Conservation (phyloP, 1,284 basidiomycete genomes). For the Athelia psychrophila region DNA sequence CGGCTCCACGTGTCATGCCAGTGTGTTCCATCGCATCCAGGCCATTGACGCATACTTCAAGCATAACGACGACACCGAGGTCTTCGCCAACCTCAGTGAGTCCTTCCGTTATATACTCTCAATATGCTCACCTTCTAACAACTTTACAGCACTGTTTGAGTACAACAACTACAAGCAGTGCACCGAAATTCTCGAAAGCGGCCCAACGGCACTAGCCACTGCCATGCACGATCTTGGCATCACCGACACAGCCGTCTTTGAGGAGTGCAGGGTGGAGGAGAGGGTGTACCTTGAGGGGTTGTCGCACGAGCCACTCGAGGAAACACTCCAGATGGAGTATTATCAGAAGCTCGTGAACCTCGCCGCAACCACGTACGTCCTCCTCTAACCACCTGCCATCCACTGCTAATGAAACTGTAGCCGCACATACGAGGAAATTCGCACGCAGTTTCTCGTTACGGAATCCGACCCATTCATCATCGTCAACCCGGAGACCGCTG, state of each 20-base stretch:
- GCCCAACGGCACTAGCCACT: background rate
- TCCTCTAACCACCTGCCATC: too few relatives aligned
- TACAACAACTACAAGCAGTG: constrained; percentile 7
- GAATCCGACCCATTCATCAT: too few relatives aligned
- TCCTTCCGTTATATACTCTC: background rate
- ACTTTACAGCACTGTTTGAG: constrained; percentile 2
- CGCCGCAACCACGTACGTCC: background rate
- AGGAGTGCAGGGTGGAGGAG: constrained; percentile 2
- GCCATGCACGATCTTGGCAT: background rate
- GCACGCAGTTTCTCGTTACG: too few relatives aligned
- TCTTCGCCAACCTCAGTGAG: constrained; percentile 12
- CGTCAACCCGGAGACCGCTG: too few relatives aligned
- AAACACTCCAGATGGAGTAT: constrained; percentile 6
- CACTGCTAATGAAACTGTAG: too few relatives aligned
- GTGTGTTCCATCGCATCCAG: constrained; percentile 15
- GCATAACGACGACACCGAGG: constrained; percentile 14
- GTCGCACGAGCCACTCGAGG: background rate
- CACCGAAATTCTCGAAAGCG: constrained; percentile 1
- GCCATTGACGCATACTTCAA: constrained; percentile 11
- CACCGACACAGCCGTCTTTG: background rate
- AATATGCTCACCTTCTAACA: background rate
- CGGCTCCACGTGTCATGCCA: constrained; percentile 4
- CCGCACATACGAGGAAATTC: too few relatives aligned
- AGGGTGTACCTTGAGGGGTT: background rate
- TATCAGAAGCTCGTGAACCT: constrained; percentile 1